Conservation (phyloP, 192 early-diverging fungal genomes). For the Gonapodya prolifera region DNA sequence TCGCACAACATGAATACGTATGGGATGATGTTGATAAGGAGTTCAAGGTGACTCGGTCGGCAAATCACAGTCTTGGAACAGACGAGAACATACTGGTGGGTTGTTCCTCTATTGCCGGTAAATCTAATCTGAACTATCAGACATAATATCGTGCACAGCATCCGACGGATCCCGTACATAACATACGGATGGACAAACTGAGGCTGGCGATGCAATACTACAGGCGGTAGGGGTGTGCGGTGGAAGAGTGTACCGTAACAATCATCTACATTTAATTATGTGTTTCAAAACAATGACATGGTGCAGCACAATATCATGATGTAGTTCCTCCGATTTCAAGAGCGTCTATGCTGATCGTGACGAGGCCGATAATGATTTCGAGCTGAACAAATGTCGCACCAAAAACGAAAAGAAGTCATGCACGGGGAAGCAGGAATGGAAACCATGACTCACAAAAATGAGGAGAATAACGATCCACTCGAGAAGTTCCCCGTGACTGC, state of each 20-base stretch:
- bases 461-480: background rate
- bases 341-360: constrained; percentile 23
- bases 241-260: background rate
- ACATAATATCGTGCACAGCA: constrained; percentile 15
- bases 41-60: constrained; percentile 15
- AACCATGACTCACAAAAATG: too few species aligned
- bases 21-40: constrained; percentile 31
- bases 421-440: too few species aligned
- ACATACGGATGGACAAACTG: constrained; percentile 36
- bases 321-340: background rate
- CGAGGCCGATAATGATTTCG: constrained; percentile 26
- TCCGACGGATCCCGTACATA: constrained; percentile 62
- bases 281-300: background rate
- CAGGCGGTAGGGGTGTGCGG: background rate
- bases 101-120: background rate
- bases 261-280: constrained; percentile 4
- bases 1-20: constrained; percentile 59
- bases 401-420: too few species aligned
- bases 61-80: constrained; percentile 36
- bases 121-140: background rate
- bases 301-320: background rate
- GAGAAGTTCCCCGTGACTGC: background rate
- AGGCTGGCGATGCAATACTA: background rate
- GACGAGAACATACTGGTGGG: constrained; percentile 18
- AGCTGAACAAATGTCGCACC: too few species aligned